These are phyloP conservation scores for Phytophthora sp. DNA, from an alignment of 352 stramenopile genomes.

Conservation along the genomic window DNA sequence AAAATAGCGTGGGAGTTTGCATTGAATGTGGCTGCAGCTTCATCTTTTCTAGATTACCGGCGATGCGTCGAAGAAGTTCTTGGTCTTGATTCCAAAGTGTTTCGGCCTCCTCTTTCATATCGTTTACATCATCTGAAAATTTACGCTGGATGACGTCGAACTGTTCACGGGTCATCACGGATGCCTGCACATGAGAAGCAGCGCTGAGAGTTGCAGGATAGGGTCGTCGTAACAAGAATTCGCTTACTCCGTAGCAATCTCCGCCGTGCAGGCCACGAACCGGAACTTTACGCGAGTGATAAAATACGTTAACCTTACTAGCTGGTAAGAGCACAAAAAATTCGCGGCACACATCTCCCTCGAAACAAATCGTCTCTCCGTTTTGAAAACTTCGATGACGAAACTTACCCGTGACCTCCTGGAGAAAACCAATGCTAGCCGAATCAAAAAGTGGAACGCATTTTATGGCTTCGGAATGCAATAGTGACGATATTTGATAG, in stretches of 20 bases:
- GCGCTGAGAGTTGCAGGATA: conserved; percentile 48
- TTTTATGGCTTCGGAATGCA: conserved; percentile 66
- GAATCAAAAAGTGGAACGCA: conserved; percentile 65
- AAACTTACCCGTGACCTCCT: conserved; percentile 73
- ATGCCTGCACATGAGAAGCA: conserved; percentile 52
- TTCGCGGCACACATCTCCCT: conserved; percentile 66
- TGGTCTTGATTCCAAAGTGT: conserved; percentile 44
- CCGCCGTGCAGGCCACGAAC: conserved; percentile 52
- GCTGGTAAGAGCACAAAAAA: conserved; percentile 68
- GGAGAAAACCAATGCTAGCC: conserved; percentile 48
- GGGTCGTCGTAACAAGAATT: conserved; percentile 64
- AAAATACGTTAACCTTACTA: conserved; percentile 60
- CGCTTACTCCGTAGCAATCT: conserved; percentile 62
- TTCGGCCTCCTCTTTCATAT: conserved; percentile 50
- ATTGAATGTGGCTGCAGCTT: conserved; percentile 66
- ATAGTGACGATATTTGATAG: conserved; percentile 67
- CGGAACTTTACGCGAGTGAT: conserved; percentile 20
- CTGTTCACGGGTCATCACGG: conserved; percentile 59
- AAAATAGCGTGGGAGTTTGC: conserved; percentile 57
- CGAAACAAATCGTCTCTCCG: conserved; percentile 59
- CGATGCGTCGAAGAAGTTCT: conserved; percentile 32
- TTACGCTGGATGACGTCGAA: conserved; percentile 70
- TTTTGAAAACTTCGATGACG: conserved; percentile 63
- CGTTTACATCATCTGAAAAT: conserved; percentile 53
- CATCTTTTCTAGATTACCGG: conserved; percentile 46